These are phyloP conservation scores for Colletotrichum sp. DNA, from an alignment of 2,329 filamentous ascomycete species.

Conservation along the genomic window DNA sequence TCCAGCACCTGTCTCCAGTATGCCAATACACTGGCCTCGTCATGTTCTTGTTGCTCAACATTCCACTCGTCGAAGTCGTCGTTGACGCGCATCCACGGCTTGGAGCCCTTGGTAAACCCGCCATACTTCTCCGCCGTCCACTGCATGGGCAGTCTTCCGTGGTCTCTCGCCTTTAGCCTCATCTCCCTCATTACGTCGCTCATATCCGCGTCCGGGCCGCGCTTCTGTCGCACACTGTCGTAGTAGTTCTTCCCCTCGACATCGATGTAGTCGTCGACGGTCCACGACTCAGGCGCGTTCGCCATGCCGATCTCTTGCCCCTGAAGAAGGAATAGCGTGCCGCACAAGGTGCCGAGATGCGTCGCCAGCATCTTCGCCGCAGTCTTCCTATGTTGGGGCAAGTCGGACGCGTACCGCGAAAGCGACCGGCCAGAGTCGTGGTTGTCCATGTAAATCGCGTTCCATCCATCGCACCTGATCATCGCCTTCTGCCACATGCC, in stretches of 20 bases:
- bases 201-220: slow-evolving; percentile 28
- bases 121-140: slow-evolving; percentile 56
- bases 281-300: slow-evolving; percentile 48
- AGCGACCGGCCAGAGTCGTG: slow-evolving; percentile 59
- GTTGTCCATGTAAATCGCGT: slow-evolving; percentile 59
- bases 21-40: slow-evolving; percentile 17
- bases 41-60: slow-evolving; percentile 15
- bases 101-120: slow-evolving; percentile 36
- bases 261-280: slow-evolving; percentile 46
- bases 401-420: slow-evolving; percentile 50
- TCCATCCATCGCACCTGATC: slow-evolving; percentile 45
- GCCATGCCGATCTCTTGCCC: slow-evolving; percentile 59
- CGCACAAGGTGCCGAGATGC: slow-evolving; percentile 42
- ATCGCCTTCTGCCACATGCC: slow-evolving; percentile 43
- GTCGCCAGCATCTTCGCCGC: slow-evolving; percentile 53
- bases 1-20: slow-evolving; percentile 25
- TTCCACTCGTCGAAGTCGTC: slow-evolving; percentile 27
- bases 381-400: slow-evolving; percentile 37
- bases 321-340: slow-evolving; percentile 54
- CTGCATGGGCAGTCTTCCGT: slow-evolving; percentile 40
- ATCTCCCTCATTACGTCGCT: slow-evolving; percentile 44
- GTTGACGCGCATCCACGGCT: slow-evolving; percentile 32
- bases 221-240: slow-evolving; percentile 17
- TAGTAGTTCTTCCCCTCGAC: slow-evolving; percentile 49
- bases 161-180: slow-evolving; percentile 34